These are phyloP conservation scores for Plasmopara halstedii DNA, from an alignment of 352 stramenopile genomes.

Conservation along the genomic window DNA sequence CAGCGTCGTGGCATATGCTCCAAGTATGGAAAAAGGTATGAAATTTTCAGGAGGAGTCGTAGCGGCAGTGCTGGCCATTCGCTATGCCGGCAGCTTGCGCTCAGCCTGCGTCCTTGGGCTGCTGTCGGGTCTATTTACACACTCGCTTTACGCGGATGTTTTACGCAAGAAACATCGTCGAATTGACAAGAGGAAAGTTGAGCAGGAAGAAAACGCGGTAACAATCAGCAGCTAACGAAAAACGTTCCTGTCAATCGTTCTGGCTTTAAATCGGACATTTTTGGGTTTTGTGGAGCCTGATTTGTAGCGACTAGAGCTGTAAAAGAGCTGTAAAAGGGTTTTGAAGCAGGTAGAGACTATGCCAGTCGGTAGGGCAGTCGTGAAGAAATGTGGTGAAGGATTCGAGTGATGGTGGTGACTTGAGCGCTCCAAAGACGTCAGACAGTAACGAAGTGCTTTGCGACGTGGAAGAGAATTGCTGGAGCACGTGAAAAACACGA, in stretches of 20 bases:
- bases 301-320: constrained; percentile 5
- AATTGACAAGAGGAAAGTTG: constrained; percentile 9
- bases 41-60: constrained; percentile 54
- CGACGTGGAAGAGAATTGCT: constrained; percentile 2
- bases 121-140: constrained; percentile 54
- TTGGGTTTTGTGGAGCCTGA: too few species aligned
- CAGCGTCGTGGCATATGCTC: constrained; percentile 14
- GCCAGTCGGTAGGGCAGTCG: constrained; percentile 19
- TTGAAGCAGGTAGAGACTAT: constrained; percentile 27
- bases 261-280: too few species aligned
- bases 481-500: constrained; percentile 26
- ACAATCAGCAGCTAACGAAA: constrained; percentile 2
- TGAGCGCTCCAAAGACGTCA: constrained; percentile 4
- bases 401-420: constrained; percentile 1
- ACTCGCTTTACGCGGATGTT: constrained; percentile 69
- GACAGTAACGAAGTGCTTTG: constrained; percentile 17
- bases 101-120: constrained; percentile 52
- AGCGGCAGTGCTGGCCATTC: constrained; percentile 47
- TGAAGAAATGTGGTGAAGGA: constrained; percentile 32
- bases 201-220: constrained; percentile 1
- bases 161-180: constrained; percentile 31
- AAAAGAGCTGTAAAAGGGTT: constrained; percentile 36
- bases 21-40: constrained; percentile 41
- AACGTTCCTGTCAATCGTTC: too few species aligned
- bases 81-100: constrained; percentile 52